phyloP scores from a whole-genome alignment of 352 stramenopile species.

The Phytophthora fragariaefolia region DNA sequence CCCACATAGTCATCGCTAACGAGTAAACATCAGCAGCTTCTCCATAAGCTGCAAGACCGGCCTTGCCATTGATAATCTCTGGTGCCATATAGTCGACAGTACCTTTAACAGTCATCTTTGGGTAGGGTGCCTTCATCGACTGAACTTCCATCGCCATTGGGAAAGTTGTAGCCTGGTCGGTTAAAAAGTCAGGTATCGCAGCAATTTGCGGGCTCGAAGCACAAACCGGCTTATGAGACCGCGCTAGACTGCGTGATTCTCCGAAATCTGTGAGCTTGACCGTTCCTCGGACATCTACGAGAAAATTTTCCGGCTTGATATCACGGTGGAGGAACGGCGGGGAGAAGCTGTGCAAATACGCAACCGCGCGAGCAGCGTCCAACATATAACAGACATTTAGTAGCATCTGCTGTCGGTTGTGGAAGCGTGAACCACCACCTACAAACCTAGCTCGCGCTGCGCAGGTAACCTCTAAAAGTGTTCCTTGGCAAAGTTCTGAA shows the following conservation, averaged over 20 bases:
- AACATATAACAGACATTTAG: constrained; percentile 73
- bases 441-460: constrained; percentile 15
- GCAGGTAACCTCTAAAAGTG: constrained; percentile 48
- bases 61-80: constrained; percentile 78
- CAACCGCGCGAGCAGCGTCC: constrained; percentile 62
- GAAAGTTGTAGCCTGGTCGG: constrained; percentile 16
- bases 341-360: constrained; percentile 80
- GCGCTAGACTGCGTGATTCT: constrained; percentile 48
- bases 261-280: constrained; percentile 89
- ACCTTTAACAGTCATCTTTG: constrained; percentile 68
- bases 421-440: not conserved
- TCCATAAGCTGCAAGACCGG: constrained; percentile 54
- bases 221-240: constrained; percentile 10
- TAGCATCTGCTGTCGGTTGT: constrained; percentile 55
- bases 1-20: constrained; percentile 80
- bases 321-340: constrained; percentile 75
- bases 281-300: constrained; percentile 59
- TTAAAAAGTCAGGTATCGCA: constrained; percentile 7
- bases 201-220: not conserved
- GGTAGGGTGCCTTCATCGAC: constrained; percentile 12
- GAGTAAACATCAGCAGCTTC: constrained; percentile 80
- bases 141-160: constrained; percentile 11
- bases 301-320: constrained; percentile 85
- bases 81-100: constrained; percentile 86
- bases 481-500: constrained; percentile 78